Base-by-base conservation (phyloP, 352 stramenopile species). In the Saprolegnia parasitica region DNA sequence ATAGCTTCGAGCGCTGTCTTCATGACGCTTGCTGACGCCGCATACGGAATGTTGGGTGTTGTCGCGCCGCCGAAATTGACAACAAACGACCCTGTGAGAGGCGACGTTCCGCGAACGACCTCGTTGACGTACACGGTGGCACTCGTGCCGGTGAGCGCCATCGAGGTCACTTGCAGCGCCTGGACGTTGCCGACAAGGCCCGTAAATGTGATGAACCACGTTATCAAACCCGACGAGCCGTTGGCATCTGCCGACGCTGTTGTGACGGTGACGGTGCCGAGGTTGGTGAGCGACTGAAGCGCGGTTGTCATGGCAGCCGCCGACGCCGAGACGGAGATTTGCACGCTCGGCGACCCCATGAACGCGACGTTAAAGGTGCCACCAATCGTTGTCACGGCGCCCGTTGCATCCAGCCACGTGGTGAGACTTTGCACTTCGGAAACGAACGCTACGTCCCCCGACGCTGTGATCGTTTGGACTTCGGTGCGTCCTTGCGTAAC, bases 391-490 rank as follows among this genome's bases (percentile, higher is more conserved):
- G 42, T 78, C 0, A 76, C 71, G 0, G 72, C 46, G 9, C 60
- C 76, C 0, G 74, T 77, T 42, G 79, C 72, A 54, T 88, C 84
- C 10, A 90, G 66, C 80, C 79, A 89, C 50, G 93, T 90, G 5
- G 76, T 83, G 40, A 98, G 87, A 0, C 78, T 87, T 73, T 98
- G 89, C 6, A 98, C 81, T 64, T 98, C 91, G 0, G 90, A 76
- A 2, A 88, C 87, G 42, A 96, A 98, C 54, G 93, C 84, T 5
- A 91, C 80, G 56, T 97, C 96, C 8, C 87, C 81, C 20, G 90
- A 95, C 15, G 93, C 90, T 1, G 87, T 90, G 40, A 99, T 84
- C 0, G 90, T 98, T 80, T 99, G 96, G 6, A 99, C 83, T 74
- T 99, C 96, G 20, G 94, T 96, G n/a, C 91, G 71, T 37, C 95